A percentile compares a stretch with the other conserved stretches of the same genome.
These are phyloP conservation scores for Flagelloscypha sp. DNA, from an alignment of 768 basidiomycete species.

Conservation along the genomic window DNA sequence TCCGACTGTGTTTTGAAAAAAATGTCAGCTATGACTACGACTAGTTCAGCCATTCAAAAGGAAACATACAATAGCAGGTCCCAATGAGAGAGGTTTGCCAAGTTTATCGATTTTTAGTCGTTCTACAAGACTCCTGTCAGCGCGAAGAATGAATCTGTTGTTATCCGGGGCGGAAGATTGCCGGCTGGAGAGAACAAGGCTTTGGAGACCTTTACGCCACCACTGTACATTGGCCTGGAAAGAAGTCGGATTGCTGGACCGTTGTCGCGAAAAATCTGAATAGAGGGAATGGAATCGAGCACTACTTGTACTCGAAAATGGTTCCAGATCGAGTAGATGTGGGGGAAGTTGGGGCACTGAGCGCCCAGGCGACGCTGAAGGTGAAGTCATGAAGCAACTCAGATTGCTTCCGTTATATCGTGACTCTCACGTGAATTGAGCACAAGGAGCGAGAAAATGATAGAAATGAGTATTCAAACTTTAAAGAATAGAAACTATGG, in stretches of 20 bases:
- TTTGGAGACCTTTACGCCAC: constrained; percentile 72
- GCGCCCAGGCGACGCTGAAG: neutral
- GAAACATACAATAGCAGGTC: constrained; percentile 63
- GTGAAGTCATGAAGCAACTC: constrained; percentile 16
- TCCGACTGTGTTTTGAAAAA: constrained; percentile 60
- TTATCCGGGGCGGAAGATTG: constrained; percentile 36
- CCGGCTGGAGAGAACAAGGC: constrained; percentile 49
- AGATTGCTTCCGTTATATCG: too few species aligned
- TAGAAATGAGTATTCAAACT: constrained; percentile 3
- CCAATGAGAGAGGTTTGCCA: constrained; percentile 68
- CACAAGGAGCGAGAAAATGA: too few species aligned
- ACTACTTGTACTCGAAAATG: constrained; percentile 22
- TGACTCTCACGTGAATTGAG: too few species aligned
- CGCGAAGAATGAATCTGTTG: constrained; percentile 57
- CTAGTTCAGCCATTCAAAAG: neutral
- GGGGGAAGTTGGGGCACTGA: neutral
- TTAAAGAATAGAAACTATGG: too few species aligned
- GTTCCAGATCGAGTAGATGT: too few species aligned
- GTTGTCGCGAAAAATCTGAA: constrained; percentile 80
- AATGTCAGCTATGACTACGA: constrained; percentile 17
- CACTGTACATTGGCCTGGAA: constrained; percentile 77
- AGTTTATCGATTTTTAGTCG: constrained; percentile 55
- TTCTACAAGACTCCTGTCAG: constrained; percentile 46
- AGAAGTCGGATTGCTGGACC: constrained; percentile 74
- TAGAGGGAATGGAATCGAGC: constrained; percentile 73